Evolutionary conservation across 805 yeast genomes (phyloP).

Genomic region (Sugiyamaella chiloensis): DNA sequence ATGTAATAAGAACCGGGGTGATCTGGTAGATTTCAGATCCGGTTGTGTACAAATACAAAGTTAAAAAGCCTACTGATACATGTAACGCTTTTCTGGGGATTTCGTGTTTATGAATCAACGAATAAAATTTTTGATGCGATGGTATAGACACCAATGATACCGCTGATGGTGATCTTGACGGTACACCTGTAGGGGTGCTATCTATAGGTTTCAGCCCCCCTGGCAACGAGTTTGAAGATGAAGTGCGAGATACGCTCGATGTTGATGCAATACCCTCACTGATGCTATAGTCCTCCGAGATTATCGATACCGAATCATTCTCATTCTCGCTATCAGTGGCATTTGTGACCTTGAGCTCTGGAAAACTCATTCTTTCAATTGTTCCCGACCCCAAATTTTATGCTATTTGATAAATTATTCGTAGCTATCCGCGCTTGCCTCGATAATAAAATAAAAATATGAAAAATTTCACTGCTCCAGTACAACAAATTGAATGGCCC

Average conservation of each 20-base stretch:
- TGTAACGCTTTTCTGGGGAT: slow-evolving; percentile 85
- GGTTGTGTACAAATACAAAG: slow-evolving; percentile 65
- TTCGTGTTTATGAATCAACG: slow-evolving; percentile 73
- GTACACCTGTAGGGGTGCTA: neutral
- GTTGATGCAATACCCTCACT: neutral
- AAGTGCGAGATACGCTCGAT: slow-evolving; percentile 1
- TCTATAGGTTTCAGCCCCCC: neutral
- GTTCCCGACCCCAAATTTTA: no score
- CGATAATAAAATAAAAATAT: no score
- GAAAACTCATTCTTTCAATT: slow-evolving; percentile 1
- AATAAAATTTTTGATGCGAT: slow-evolving; percentile 37
- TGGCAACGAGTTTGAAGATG: slow-evolving; percentile 1
- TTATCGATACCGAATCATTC: neutral
- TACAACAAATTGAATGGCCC: no score
- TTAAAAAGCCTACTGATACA: slow-evolving; percentile 80
- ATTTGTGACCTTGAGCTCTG: slow-evolving; percentile 1
- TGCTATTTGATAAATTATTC: no score
- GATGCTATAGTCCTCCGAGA: slow-evolving; percentile 3
- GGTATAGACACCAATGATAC: slow-evolving; percentile 20
- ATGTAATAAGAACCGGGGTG: slow-evolving; percentile 54
- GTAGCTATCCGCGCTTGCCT: no score
- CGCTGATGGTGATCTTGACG: slow-evolving; percentile 7
- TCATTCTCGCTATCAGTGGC: slow-evolving; percentile 9
- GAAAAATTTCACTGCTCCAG: no score
- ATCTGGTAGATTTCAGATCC: slow-evolving; percentile 57